Conservation (phyloP, 2,329 filamentous ascomycete species). For the Ilyonectria destructans region DNA sequence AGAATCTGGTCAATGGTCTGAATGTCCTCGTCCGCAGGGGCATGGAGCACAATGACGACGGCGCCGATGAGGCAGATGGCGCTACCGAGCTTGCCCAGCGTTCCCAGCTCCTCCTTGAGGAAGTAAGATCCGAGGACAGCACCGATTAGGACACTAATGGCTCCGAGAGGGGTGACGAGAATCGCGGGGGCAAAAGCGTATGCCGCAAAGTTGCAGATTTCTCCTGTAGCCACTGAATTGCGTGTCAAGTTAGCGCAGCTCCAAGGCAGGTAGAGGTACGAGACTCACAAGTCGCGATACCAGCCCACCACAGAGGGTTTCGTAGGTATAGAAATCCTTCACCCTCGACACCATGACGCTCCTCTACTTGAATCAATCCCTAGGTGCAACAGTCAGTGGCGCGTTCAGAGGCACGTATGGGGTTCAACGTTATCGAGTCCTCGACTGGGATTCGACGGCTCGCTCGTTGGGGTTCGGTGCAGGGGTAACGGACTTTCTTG, state of each 20-base stretch:
- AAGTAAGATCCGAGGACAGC: conserved; percentile 97
- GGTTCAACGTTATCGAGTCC: not conserved
- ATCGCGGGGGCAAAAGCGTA: conserved; percentile 99
- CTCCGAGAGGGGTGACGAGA: conserved; percentile 94
- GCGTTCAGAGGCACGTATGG: not conserved
- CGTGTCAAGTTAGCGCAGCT: conserved; percentile 41
- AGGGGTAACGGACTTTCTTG: conserved; percentile 81
- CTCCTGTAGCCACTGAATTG: conserved; percentile 85
- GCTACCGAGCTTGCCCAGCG: conserved; percentile 92
- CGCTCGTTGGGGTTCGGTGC: conserved; percentile 7
- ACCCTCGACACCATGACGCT: conserved; percentile 95
- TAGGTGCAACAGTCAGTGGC: conserved; percentile 54
- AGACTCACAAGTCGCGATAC: conserved; percentile 86
- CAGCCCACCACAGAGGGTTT: conserved; percentile 98
- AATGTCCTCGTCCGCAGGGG: conserved; percentile 93
- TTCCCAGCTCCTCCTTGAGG: conserved; percentile 90
- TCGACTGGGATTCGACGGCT: not conserved
- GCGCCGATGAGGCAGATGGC: conserved; percentile 97
- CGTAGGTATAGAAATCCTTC: conserved; percentile 95
- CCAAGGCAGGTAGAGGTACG: not conserved
- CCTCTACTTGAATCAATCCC: conserved; percentile 92
- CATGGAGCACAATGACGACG: conserved; percentile 97
- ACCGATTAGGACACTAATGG: conserved; percentile 94
- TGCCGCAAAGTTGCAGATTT: conserved; percentile 97
- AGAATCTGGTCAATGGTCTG: conserved; percentile 93